phyloP scores from a whole-genome alignment of 306 rosid species.

The Benincasa hispida region DNA sequence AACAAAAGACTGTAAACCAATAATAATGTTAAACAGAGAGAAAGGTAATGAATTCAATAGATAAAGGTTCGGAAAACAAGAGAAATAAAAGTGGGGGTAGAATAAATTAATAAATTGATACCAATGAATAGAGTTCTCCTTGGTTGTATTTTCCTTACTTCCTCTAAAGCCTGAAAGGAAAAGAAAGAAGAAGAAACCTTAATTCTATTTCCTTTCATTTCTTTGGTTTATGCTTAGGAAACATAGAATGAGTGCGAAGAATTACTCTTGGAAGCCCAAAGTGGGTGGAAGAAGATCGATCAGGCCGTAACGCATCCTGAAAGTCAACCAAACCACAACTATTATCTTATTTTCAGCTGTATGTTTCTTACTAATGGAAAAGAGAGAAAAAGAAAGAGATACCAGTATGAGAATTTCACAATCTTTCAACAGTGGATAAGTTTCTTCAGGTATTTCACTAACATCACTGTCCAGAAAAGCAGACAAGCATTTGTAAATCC shows the following conservation, averaged over 20 bases:
- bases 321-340: neutral
- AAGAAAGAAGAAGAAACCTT: neutral
- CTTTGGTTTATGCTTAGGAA: neutral
- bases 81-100: neutral
- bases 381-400: conserved; percentile 5
- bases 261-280: conserved; percentile 91
- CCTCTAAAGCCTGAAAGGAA: conserved; percentile 61
- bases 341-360: neutral
- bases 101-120: neutral
- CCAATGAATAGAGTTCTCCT: conserved; percentile 83
- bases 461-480: conserved; percentile 45
- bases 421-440: conserved; percentile 71
- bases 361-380: neutral
- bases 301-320: conserved; percentile 89
- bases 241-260: neutral
- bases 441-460: conserved; percentile 87
- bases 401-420: conserved; percentile 82
- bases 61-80: no score
- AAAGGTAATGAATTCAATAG: neutral
- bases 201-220: neutral
- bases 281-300: conserved; percentile 74
- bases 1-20: neutral
- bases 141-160: conserved; percentile 84
- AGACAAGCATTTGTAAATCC: conserved; percentile 10
- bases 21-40: no score